phyloP scores from a whole-genome alignment of 1,284 basidiomycete species.

The Rhodofomes roseus region DNA sequence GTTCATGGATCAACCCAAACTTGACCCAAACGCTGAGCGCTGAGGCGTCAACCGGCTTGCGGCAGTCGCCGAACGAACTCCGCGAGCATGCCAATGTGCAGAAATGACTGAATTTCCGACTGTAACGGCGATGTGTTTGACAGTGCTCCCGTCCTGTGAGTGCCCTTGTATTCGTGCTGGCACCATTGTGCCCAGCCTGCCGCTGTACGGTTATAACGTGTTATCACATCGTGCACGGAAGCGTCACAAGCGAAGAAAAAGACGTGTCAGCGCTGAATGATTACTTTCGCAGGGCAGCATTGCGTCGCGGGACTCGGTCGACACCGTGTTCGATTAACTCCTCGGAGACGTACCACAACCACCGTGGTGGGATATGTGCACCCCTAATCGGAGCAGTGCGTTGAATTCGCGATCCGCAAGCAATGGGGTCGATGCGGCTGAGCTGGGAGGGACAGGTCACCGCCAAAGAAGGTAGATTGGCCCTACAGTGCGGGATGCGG shows the following conservation, averaged over 20 bases:
- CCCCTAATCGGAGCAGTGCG: neutral
- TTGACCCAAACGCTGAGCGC: neutral
- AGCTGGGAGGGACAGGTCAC: neutral
- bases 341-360: neutral
- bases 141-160: neutral
- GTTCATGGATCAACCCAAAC: too few relatives aligned
- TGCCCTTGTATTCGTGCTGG: neutral
- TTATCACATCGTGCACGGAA: neutral
- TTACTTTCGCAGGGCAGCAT: neutral
- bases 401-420: conserved; percentile 1
- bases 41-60: neutral
- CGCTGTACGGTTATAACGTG: neutral
- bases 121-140: neutral
- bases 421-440: conserved; percentile 3
- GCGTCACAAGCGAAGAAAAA: neutral
- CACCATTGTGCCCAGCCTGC: neutral
- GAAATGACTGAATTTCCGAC: too few relatives aligned
- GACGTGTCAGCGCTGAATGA: neutral
- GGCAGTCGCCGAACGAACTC: neutral
- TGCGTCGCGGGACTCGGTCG: neutral
- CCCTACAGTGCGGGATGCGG: neutral
- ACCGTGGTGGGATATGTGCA: neutral
- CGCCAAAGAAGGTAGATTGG: neutral
- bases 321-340: neutral
- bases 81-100: neutral